Evolutionary conservation across 768 basidiomycete species (phyloP).

Genomic region (Rhodotorula kratochvilovae): DNA sequence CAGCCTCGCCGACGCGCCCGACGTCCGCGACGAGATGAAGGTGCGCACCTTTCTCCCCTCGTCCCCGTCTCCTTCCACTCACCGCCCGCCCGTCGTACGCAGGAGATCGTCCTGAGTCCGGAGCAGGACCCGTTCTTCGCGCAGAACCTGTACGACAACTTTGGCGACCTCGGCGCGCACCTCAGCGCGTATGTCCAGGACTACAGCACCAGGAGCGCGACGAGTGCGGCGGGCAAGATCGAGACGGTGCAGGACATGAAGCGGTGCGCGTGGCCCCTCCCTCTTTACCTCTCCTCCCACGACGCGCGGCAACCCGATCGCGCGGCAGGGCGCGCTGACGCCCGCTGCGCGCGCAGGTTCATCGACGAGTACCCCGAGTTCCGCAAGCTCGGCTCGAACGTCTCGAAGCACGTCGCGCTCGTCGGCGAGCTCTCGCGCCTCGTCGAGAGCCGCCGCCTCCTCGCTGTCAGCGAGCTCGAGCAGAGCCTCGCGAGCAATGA

Average conservation of each 20-base stretch:
- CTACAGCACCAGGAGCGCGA: conserved; percentile 62
- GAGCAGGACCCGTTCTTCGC: conserved; percentile 92
- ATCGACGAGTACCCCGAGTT: conserved; percentile 99
- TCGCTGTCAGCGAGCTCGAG: conserved; percentile 90
- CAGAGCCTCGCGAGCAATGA: conserved; percentile 91
- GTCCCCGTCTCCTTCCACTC: too few relatives aligned
- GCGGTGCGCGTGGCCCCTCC: conserved; percentile 43
- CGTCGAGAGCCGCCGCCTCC: conserved; percentile 74
- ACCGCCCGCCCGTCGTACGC: not conserved
- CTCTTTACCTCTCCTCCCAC: not conserved
- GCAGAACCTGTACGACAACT: conserved; percentile 81
- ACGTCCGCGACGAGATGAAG: conserved; percentile 76
- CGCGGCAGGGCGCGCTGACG: not conserved
- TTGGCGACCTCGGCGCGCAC: conserved; percentile 89
- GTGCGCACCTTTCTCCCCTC: conserved; percentile 51
- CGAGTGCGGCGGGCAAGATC: conserved; percentile 70
- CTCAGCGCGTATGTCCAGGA: conserved; percentile 89
- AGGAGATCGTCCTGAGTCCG: conserved; percentile 92
- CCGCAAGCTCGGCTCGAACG: conserved; percentile 90
- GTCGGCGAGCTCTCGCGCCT: conserved; percentile 92
- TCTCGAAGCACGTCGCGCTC: conserved; percentile 95
- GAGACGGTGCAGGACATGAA: conserved; percentile 98
- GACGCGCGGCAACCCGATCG: too few relatives aligned
- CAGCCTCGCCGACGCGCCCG: conserved; percentile 73
- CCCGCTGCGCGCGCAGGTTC: conserved; percentile 26